Conservation (phyloP, 441 rosid genomes). For the Pelargonium citronellum region DNA sequence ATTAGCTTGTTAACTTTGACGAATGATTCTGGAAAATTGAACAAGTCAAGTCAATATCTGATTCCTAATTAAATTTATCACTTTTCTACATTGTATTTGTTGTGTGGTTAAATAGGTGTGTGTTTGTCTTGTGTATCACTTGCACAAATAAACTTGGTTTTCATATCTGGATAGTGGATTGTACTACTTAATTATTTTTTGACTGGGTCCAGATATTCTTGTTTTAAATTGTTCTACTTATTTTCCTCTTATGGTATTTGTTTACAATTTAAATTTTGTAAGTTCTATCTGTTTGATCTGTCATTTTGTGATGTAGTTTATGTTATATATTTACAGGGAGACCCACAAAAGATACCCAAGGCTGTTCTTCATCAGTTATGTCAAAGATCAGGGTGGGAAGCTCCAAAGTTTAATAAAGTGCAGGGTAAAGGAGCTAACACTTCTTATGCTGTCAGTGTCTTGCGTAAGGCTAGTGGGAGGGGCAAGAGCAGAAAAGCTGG, state of each 20-base stretch:
- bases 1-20: constrained; percentile 19
- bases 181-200: neutral
- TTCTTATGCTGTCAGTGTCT: constrained; percentile 63
- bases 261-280: constrained; percentile 1
- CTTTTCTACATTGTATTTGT: neutral
- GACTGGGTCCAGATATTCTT: constrained; percentile 11
- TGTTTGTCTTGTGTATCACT: neutral
- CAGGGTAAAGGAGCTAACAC: constrained; percentile 39
- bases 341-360: constrained; percentile 64
- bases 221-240: constrained; percentile 7
- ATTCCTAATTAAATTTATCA: neutral
- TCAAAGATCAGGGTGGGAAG: constrained; percentile 89
- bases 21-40: constrained; percentile 3
- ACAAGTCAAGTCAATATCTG: constrained; percentile 3
- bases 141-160: neutral
- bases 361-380: constrained; percentile 89
- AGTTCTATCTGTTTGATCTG: constrained; percentile 12
- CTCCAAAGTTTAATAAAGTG: constrained; percentile 79
- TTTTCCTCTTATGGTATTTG: constrained; percentile 11
- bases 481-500: constrained; percentile 93
- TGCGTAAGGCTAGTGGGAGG: constrained; percentile 84
- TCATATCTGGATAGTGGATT: neutral
- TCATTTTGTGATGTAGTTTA: constrained; percentile 18
- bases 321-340: constrained; percentile 49
- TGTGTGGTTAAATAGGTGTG: constrained; percentile 7